Evolutionary conservation across 768 basidiomycete species (phyloP).

Genomic region (Nevesoporus exiguus): DNA sequence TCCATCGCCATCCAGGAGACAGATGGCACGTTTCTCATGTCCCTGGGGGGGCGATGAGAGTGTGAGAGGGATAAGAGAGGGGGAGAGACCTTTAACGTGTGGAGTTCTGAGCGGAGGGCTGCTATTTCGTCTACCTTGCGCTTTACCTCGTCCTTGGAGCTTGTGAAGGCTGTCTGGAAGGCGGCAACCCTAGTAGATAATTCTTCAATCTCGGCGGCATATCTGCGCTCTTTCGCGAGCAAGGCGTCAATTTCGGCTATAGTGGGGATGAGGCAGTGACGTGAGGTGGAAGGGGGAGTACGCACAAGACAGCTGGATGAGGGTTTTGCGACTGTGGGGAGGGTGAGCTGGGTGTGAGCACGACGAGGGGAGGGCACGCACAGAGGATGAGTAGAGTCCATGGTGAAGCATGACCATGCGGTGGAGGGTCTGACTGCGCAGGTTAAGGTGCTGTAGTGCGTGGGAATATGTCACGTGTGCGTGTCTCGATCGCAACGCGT

Average conservation of each 20-base stretch:
- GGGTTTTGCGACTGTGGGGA: not conserved
- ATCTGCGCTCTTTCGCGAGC: slow-evolving; percentile 22
- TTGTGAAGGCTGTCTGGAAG: slow-evolving; percentile 27
- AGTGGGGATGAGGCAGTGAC: not conserved
- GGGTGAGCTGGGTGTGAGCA: not conserved
- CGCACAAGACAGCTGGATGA: slow-evolving; percentile 11
- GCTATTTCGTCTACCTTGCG: slow-evolving; percentile 12
- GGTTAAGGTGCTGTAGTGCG: not conserved
- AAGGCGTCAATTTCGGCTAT: slow-evolving; percentile 30
- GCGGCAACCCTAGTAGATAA: slow-evolving; percentile 24
- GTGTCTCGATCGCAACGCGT: slow-evolving; percentile 2
- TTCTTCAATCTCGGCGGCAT: slow-evolving; percentile 18
- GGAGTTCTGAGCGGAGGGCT: slow-evolving; percentile 25
- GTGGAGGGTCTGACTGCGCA: too few species aligned
- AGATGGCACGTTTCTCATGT: slow-evolving; percentile 36
- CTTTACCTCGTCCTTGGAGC: slow-evolving; percentile 19
- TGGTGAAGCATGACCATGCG: not conserved
- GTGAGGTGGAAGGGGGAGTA: not conserved
- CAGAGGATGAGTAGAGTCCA: slow-evolving; percentile 22
- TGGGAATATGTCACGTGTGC: slow-evolving; percentile 32
- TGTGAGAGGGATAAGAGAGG: not conserved
- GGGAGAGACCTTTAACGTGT: slow-evolving; percentile 23
- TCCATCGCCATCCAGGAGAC: slow-evolving; percentile 63
- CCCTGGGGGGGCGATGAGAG: slow-evolving; percentile 11
- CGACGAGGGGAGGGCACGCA: not conserved